These are phyloP conservation scores for Aspergillus incahuasiensis DNA, from an alignment of 495 filamentous ascomycete species.

Conservation along the genomic window DNA sequence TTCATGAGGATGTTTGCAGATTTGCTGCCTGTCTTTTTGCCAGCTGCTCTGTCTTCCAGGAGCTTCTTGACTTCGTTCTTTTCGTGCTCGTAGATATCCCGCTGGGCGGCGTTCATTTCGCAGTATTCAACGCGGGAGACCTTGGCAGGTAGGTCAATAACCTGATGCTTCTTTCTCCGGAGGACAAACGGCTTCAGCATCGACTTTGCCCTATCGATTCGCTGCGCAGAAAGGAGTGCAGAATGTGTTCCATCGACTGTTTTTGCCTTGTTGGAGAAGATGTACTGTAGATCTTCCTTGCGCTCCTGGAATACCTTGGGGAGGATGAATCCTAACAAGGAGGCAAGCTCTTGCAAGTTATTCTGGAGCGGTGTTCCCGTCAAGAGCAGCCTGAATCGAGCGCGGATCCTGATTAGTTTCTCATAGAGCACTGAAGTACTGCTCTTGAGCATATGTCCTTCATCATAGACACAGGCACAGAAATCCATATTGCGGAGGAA, in stretches of 20 bases:
- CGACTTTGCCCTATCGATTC: slow-evolving; percentile 77
- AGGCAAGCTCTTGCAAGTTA: slow-evolving; percentile 85
- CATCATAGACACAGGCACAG: slow-evolving; percentile 78
- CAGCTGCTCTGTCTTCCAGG: slow-evolving; percentile 52
- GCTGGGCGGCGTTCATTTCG: slow-evolving; percentile 64
- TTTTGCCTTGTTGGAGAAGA: slow-evolving; percentile 90
- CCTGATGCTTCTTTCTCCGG: slow-evolving; percentile 89
- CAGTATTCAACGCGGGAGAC: slow-evolving; percentile 72
- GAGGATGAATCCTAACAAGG: slow-evolving; percentile 86
- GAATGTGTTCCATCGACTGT: slow-evolving; percentile 66
- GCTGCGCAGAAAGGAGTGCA: slow-evolving; percentile 75
- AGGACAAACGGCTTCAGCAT: slow-evolving; percentile 95
- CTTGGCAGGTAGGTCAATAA: slow-evolving; percentile 87
- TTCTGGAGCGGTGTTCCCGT: slow-evolving; percentile 96
- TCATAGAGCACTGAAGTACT: slow-evolving; percentile 73
- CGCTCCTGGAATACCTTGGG: slow-evolving; percentile 72
- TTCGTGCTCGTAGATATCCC: slow-evolving; percentile 64
- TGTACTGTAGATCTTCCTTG: slow-evolving; percentile 66
- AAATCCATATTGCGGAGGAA: slow-evolving; percentile 63
- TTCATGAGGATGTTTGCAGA: slow-evolving; percentile 81
- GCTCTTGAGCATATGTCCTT: slow-evolving; percentile 90
- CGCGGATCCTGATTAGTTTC: slow-evolving; percentile 69
- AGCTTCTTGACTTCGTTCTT: slow-evolving; percentile 50
- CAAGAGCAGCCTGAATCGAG: slow-evolving; percentile 75
- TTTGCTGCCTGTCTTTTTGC: slow-evolving; percentile 51